Conservation (phyloP, 2,329 filamentous ascomycete species). For the Aspergillus brasiliensis region DNA sequence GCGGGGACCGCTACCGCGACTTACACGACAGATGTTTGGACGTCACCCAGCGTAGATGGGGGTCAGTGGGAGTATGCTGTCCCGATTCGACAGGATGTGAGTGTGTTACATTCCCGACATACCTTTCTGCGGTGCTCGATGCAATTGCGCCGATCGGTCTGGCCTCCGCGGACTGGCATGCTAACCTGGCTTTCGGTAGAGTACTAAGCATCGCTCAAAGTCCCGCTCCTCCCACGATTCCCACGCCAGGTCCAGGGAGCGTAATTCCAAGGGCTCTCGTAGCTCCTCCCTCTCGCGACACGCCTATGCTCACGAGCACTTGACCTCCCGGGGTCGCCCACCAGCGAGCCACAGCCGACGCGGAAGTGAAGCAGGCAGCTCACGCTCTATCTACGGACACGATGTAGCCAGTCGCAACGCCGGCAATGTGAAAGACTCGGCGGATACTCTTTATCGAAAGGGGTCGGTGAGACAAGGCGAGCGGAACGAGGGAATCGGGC, state of each 20-base stretch:
- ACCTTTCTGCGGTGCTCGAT: background rate
- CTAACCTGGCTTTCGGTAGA: constrained; percentile 22
- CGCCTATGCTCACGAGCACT: constrained; percentile 34
- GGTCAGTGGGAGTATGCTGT: constrained; percentile 43
- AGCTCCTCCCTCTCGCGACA: constrained; percentile 42
- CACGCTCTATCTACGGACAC: constrained; percentile 39
- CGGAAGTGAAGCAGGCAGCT: constrained; percentile 43
- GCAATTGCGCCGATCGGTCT: background rate
- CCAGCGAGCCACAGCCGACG: constrained; percentile 38
- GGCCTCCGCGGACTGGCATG: background rate
- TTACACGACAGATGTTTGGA: constrained; percentile 43
- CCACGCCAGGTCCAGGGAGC: constrained; percentile 32
- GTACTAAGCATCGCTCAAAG: constrained; percentile 30
- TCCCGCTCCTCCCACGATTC: constrained; percentile 43
- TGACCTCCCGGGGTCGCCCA: constrained; percentile 35
- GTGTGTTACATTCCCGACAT: constrained; percentile 19
- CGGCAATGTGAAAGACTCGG: constrained; percentile 27
- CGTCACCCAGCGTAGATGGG: constrained; percentile 37
- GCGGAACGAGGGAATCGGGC: constrained; percentile 20
- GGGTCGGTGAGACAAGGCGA: constrained; percentile 20
- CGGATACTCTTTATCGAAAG: constrained; percentile 23
- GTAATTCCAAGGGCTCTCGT: constrained; percentile 40
- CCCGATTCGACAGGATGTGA: constrained; percentile 39
- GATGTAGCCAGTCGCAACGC: constrained; percentile 28
- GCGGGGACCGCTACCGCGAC: constrained; percentile 44